Base-by-base conservation (phyloP, 1,139 yeast species). In the Hansenula sp. region DNA sequence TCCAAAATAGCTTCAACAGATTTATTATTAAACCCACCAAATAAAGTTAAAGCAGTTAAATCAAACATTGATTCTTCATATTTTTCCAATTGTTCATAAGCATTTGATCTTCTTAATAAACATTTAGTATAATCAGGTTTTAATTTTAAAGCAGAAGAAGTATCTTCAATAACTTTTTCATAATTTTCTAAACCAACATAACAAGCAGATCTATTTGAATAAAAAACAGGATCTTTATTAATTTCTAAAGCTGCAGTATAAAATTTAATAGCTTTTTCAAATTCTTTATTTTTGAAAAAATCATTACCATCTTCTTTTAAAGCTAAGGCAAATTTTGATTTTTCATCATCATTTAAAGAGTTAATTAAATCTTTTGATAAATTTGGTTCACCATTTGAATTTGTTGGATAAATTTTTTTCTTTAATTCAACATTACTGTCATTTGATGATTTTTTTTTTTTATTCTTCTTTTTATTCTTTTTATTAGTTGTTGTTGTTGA, bases 131-230 rank as follows among this genome's bases (percentile, higher is more conserved):
- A 92, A 59, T 84, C 92, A 14, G 95, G 96, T 62, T 89, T 85
- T 56, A 90, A 66, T 52, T 79, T 75, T 55, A 94, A 75, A 30
- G 98, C 98, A 48, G 74, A 77, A 25, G 96, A 79, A 44, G 96
- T 83, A 62, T 88, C 96, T 53, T 80, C 86, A 50, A 94, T 75
- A 35, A 89, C 96, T 58, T 87, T 82, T 53, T 85, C 87, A 59
- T 77, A 81, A 50, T 89, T 78, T 45, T 80, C 77, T 52, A 86
- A 71, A 17, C 95, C 87, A 42, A 89, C 85, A 65, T 86, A 87
- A 67, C 97, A 92, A 17, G 98, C 98, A 21, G 97, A 89, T 66
- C 96, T 78, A 70, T 90, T 90, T 46, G 97, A 88, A 68, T 83
- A 90, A 66, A 77, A 92, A 33, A 90, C 85, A 14, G 97, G 90